Conservation (phyloP, 371 early-diverging fungal species). For the Blyttiomyces sp. region DNA sequence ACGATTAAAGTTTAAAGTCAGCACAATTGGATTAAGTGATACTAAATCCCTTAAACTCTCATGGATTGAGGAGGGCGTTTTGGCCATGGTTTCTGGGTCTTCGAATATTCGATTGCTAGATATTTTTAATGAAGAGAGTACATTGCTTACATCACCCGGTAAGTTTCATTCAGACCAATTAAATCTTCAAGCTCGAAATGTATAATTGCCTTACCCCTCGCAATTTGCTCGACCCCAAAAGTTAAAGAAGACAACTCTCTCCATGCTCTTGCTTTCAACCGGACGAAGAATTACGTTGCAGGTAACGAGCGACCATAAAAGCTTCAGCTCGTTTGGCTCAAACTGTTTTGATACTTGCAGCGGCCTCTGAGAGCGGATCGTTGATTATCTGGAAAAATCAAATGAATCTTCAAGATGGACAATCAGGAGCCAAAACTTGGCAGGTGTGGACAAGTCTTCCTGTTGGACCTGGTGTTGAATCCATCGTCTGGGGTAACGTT, state of each 20-base stretch:
- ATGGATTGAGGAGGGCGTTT: slow-evolving; percentile 32
- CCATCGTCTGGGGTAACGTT: slow-evolving; percentile 12
- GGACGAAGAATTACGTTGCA: slow-evolving; percentile 21
- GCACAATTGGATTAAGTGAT: slow-evolving; percentile 19
- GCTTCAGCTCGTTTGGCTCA: not conserved
- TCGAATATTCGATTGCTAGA: slow-evolving; percentile 19
- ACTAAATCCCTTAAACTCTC: slow-evolving; percentile 4
- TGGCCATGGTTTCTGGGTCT: slow-evolving; percentile 19
- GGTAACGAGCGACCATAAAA: slow-evolving; percentile 23
- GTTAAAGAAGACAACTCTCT: slow-evolving; percentile 19
- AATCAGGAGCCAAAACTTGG: not conserved
- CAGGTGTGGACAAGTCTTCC: not conserved
- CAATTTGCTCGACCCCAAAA: not conserved
- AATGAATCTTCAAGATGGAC: not conserved
- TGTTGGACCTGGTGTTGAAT: not conserved
- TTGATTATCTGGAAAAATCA: not conserved
- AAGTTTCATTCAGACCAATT: not conserved
- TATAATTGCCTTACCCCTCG: too few species aligned
- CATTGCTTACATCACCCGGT: slow-evolving; percentile 25
- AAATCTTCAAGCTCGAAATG: not conserved
- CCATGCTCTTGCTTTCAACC: slow-evolving; percentile 21
- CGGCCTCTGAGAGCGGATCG: not conserved
- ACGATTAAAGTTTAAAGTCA: slow-evolving; percentile 36
- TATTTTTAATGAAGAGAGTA: slow-evolving; percentile 37
- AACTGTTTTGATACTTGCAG: not conserved